Percentiles rank a stretch among this genome's conserved stretches.
These are phyloP conservation scores for Coemansia sp. DNA, from an alignment of 192 early-diverging fungal genomes.

Conservation along the genomic window DNA sequence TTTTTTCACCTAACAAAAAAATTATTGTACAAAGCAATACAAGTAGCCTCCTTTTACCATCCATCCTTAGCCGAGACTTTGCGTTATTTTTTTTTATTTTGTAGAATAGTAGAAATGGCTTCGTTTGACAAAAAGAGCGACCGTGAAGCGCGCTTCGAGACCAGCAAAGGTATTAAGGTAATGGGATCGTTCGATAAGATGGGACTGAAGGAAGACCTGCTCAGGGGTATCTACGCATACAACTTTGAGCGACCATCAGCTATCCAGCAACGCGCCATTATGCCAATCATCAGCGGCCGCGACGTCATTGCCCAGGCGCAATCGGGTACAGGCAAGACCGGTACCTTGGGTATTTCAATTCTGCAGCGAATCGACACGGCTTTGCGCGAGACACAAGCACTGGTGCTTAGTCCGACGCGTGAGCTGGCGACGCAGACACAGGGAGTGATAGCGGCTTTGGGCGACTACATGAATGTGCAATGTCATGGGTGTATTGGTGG, in stretches of 20 bases:
- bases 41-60: no score
- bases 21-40: no score
- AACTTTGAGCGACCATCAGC: constrained; percentile 98
- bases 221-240: constrained; percentile 97
- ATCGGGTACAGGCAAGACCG: constrained; percentile 98
- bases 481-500: constrained; percentile 96
- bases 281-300: constrained; percentile 80
- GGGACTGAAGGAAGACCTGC: constrained; percentile 93
- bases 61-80: no score
- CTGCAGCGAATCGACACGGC: constrained; percentile 89
- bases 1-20: not conserved
- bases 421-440: constrained; percentile 97
- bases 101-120: no score
- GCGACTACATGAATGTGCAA: constrained; percentile 97
- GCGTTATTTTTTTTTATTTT: no score
- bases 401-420: constrained; percentile 92
- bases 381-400: constrained; percentile 85
- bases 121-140: not conserved
- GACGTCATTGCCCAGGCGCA: constrained; percentile 98
- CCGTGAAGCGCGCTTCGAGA: constrained; percentile 56
- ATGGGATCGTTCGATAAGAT: constrained; percentile 92
- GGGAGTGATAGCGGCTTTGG: constrained; percentile 85
- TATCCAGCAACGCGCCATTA: constrained; percentile 97
- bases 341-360: constrained; percentile 93
- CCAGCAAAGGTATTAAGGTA: constrained; percentile 81